Evolutionary conservation across 2,329 filamentous ascomycete genomes (phyloP).

Genomic region (Tolypocladium album): DNA sequence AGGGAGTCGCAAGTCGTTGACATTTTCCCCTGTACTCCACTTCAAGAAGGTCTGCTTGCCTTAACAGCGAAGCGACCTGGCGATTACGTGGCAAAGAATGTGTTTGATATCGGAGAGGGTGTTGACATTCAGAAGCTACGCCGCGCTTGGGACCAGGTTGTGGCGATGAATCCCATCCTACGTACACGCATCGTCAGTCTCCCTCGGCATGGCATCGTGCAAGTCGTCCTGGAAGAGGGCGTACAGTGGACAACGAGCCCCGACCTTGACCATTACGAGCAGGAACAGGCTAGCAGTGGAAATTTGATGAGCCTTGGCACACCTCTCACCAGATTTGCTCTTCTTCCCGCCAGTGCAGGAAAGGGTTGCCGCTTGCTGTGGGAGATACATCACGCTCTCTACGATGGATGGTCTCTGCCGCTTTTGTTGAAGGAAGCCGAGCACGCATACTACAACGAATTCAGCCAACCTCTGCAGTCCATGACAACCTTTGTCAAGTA

Average conservation of each 20-base stretch:
- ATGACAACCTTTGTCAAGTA: conserved; percentile 31
- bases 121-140: conserved; percentile 5
- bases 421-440: conserved; percentile 13
- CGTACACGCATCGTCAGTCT: conserved; percentile 7
- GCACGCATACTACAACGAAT: conserved; percentile 6
- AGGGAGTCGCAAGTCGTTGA: conserved; percentile 6
- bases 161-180: conserved; percentile 5
- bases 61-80: conserved; percentile 5
- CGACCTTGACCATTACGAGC: background rate
- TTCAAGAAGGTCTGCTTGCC: conserved; percentile 11
- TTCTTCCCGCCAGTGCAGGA: background rate
- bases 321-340: conserved; percentile 4
- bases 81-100: conserved; percentile 8
- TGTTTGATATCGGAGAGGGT: conserved; percentile 4
- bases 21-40: conserved; percentile 10
- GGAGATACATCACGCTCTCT: conserved; percentile 29
- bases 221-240: conserved; percentile 5
- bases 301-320: conserved; percentile 6
- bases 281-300: background rate
- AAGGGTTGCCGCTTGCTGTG: conserved; percentile 4
- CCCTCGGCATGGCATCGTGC: conserved; percentile 6
- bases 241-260: background rate
- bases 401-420: conserved; percentile 42
- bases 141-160: conserved; percentile 7
- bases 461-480: background rate